Conservation (phyloP, 139 green algal genomes). For the Tetradesmus obliquus region DNA sequence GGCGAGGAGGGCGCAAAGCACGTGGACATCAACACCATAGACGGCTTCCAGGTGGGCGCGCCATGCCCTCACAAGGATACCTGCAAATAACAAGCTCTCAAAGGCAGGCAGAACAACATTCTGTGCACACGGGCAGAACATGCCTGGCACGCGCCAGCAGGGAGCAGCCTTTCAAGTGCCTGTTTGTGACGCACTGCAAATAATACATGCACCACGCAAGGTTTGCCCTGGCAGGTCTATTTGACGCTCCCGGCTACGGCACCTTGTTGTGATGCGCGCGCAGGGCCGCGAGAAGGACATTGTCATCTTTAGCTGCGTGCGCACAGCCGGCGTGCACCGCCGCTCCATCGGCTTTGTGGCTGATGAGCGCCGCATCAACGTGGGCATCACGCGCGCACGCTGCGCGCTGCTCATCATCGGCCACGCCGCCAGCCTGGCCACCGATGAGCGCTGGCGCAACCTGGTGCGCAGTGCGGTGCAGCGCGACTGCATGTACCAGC, state of each 20-base stretch:
- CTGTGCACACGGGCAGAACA: too few species aligned
- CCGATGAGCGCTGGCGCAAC: slow-evolving; percentile 69
- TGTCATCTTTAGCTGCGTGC: slow-evolving; percentile 85
- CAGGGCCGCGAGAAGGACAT: slow-evolving; percentile 95
- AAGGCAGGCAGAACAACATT: too few species aligned
- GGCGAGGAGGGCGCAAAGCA: slow-evolving; percentile 66
- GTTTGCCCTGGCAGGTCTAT: too few species aligned
- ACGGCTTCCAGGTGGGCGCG: slow-evolving; percentile 84
- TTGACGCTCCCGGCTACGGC: too few species aligned
- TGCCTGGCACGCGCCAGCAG: too few species aligned
- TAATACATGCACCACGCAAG: too few species aligned
- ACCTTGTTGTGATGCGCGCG: neutral
- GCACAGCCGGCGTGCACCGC: slow-evolving; percentile 43
- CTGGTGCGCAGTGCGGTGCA: slow-evolving; percentile 42
- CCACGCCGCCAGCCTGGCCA: slow-evolving; percentile 66
- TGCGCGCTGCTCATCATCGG: slow-evolving; percentile 87
- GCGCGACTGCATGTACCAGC: slow-evolving; percentile 45
- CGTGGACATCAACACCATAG: slow-evolving; percentile 96
- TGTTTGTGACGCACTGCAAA: too few species aligned
- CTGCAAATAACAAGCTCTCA: too few species aligned
- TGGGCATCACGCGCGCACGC: slow-evolving; percentile 88
- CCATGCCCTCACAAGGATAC: neutral
- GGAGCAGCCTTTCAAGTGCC: too few species aligned
- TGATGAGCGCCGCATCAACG: slow-evolving; percentile 93
- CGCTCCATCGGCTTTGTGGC: slow-evolving; percentile 86